Evolutionary conservation across 2,329 filamentous ascomycete species (phyloP), one percentile per base, ranked within the genome.

Genomic region (Sphaerulina vaccinii): DNA sequence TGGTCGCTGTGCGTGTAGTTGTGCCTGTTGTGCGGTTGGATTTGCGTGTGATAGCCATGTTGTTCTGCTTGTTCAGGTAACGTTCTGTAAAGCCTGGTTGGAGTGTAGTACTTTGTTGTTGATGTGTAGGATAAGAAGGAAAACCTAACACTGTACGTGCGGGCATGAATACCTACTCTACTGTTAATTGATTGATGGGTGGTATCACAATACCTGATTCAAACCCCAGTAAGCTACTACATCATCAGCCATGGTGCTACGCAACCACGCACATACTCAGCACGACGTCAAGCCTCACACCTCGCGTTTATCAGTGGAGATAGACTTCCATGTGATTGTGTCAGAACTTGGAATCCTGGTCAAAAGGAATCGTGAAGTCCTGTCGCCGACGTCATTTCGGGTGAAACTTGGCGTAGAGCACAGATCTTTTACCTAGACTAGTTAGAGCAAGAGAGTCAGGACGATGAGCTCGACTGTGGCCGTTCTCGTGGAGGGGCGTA

Each of bases 1-100:
- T 73, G 35, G 71, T 65, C 38, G 72, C 29, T 8, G 41, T 32
- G 39, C 40, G 70, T 53, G 57, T 40, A 52, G 59, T 59, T 61
- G 65, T 49, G 40, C 41, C 19, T 3, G 29, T 42, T 3, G 40
- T 42, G 27, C 9, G 15, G 13, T 37, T 43, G 35, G 37, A 10
- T 15, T 24, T 48, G 43, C 45, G 45, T 3, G 45, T 49, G 19
- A 49, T 49, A 24, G 45, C 45, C 45, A 49, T 49, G 27, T 39
- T 39, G 2, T 13, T 6, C 13, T 47, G 27, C 22, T 27, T 4
- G 21, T 24, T 8, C 21, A 47, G 35, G 10, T 47, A 32, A n/a
- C 24, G 36, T 19, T 47, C 35, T 18, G 44, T 47, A 19, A 47
- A 47, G 13, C 21, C 36, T 38, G 44, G 44, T 27, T 47, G 35